A percentile compares a stretch with the other conserved stretches of the same genome.
These are phyloP conservation scores for Saxispiralis lemnorum DNA, from an alignment of 495 filamentous ascomycete genomes.

Conservation along the genomic window DNA sequence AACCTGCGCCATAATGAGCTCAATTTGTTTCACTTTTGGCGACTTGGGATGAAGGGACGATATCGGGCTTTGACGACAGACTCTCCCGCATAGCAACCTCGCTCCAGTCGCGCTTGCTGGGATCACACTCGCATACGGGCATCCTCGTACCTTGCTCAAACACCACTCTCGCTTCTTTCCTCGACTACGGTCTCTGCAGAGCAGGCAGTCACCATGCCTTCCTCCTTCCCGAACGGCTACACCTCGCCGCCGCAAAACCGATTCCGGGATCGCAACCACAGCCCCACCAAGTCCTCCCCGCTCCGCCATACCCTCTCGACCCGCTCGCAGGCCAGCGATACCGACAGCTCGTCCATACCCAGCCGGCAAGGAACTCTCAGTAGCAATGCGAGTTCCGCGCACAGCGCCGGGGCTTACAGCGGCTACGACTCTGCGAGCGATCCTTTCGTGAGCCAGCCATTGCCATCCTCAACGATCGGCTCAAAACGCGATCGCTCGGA, in stretches of 20 bases:
- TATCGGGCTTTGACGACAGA: too few relatives aligned
- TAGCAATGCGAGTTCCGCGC: constrained; percentile 9
- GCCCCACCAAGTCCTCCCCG: constrained; percentile 9
- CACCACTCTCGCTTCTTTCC: background rate
- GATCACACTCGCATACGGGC: background rate
- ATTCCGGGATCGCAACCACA: constrained; percentile 7
- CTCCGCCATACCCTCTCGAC: constrained; percentile 14
- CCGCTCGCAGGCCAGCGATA: constrained; percentile 13
- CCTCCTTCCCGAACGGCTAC: background rate
- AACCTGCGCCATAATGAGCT: too few relatives aligned
- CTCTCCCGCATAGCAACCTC: too few relatives aligned
- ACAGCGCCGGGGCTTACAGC: constrained; percentile 11
- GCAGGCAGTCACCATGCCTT: constrained; percentile 5
- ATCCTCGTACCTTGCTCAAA: background rate
- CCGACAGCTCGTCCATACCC: constrained; percentile 10
- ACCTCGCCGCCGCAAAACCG: constrained; percentile 13
- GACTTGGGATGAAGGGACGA: too few relatives aligned
- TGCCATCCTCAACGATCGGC: background rate
- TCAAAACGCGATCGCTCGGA: constrained; percentile 13
- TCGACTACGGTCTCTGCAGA: background rate
- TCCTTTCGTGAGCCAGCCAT: constrained; percentile 10
- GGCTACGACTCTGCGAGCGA: constrained; percentile 16
- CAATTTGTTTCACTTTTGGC: too few relatives aligned
- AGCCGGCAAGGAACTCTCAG: constrained; percentile 12
- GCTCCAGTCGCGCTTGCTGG: too few relatives aligned